Percentiles rank a stretch among this genome's conserved stretches.
phyloP scores from a whole-genome alignment of 2,329 filamentous ascomycete species.

The Penicillium decumbens region DNA sequence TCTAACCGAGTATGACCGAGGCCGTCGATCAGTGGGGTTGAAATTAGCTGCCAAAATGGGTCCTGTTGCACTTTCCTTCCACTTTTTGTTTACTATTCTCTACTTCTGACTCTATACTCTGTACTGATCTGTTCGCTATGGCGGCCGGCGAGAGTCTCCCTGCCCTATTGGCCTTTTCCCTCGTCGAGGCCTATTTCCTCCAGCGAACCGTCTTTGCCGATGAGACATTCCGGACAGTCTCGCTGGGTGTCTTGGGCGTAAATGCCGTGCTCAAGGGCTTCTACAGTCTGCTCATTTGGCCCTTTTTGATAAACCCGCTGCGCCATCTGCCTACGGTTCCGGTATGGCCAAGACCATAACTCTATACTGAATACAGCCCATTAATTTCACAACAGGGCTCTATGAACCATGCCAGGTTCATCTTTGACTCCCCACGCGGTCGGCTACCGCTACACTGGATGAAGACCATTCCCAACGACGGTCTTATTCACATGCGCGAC shows the following conservation, averaged over 20 bases:
- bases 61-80: neutral
- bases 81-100: neutral
- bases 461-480: conserved; percentile 52
- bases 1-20: neutral
- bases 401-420: conserved; percentile 24
- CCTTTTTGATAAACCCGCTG: conserved; percentile 48
- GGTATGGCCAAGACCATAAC: conserved; percentile 2
- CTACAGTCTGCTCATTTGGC: conserved; percentile 48
- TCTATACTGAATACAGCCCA: too few relatives aligned
- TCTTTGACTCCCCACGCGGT: conserved; percentile 35
- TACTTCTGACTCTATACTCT: neutral
- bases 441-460: conserved; percentile 43
- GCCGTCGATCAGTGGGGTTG: neutral
- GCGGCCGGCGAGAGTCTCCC: conserved; percentile 7
- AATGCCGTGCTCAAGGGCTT: conserved; percentile 25
- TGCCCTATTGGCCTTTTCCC: conserved; percentile 18
- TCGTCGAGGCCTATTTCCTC: conserved; percentile 29
- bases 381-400: conserved; percentile 18
- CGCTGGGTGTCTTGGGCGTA: conserved; percentile 19
- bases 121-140: neutral
- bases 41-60: neutral
- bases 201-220: conserved; percentile 26
- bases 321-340: conserved; percentile 47
- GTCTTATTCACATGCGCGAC: conserved; percentile 51
- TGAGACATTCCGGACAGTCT: conserved; percentile 22